phyloP scores from a whole-genome alignment of 73 alveolate species.

The Stentor roeselii region DNA sequence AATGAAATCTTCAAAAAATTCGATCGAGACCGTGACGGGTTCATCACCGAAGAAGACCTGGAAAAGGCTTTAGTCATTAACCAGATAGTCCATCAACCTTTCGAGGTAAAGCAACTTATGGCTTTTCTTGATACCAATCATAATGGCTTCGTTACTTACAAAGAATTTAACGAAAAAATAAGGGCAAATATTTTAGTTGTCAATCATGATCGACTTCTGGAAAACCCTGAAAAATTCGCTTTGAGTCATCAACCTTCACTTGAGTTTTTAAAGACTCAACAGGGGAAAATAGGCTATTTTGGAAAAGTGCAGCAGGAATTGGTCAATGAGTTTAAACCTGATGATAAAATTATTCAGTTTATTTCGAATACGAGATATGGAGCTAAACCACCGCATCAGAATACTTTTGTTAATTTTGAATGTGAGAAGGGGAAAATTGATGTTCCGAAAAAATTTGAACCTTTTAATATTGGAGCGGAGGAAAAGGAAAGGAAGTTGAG shows the following conservation, averaged over 20 bases:
- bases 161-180: conserved; percentile 39
- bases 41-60: conserved; percentile 42
- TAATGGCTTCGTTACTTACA: conserved; percentile 44
- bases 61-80: conserved; percentile 36
- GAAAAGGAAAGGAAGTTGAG: neutral
- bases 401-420: conserved; percentile 33
- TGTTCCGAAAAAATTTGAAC: conserved; percentile 23
- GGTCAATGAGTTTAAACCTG: conserved; percentile 38
- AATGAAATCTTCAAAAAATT: conserved; percentile 40
- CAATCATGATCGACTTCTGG: conserved; percentile 36
- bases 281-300: conserved; percentile 32
- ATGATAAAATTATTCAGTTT: conserved; percentile 24
- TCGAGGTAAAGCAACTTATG: conserved; percentile 17
- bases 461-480: conserved; percentile 27
- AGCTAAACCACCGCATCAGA: conserved; percentile 45
- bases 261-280: conserved; percentile 7
- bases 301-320: conserved; percentile 28
- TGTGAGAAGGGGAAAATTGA: conserved; percentile 32
- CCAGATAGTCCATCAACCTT: conserved; percentile 27
- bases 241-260: conserved; percentile 31
- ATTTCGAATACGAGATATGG: conserved; percentile 52
- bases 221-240: conserved; percentile 19
- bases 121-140: conserved; percentile 45
- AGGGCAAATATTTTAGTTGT: conserved; percentile 39
- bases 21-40: conserved; percentile 57